Percentiles rank a stretch among this genome's conserved stretches.
phyloP scores from a whole-genome alignment of 768 basidiomycete species.

The Naganishia friedmannii region DNA sequence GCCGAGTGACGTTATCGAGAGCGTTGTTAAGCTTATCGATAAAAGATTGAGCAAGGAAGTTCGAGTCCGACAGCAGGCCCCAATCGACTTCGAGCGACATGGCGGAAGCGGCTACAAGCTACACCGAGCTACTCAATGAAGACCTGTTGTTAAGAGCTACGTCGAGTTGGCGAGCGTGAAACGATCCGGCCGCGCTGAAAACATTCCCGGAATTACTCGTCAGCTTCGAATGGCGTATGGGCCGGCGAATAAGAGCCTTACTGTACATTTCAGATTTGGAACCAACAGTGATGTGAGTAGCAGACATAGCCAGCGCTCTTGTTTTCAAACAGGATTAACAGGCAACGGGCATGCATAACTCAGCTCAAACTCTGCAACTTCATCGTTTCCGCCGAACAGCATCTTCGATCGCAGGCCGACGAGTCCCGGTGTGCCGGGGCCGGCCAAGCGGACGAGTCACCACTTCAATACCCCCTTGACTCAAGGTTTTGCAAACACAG shows the following conservation, averaged over 20 bases:
- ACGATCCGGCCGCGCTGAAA: not conserved
- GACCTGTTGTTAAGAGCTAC: not conserved
- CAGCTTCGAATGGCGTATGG: not conserved
- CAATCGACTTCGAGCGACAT: conserved; percentile 98
- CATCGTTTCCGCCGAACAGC: not conserved
- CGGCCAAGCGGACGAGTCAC: too few species aligned
- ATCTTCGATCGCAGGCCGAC: conserved; percentile 1
- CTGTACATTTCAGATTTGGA: not conserved
- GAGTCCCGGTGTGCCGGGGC: not conserved
- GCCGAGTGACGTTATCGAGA: conserved; percentile 67
- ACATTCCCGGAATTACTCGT: not conserved
- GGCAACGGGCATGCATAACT: not conserved
- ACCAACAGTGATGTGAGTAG: not conserved
- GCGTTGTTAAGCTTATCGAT: conserved; percentile 75
- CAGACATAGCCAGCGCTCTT: too few species aligned
- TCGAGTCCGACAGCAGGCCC: conserved; percentile 66
- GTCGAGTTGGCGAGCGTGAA: not conserved
- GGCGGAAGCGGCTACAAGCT: not conserved
- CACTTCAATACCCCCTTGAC: too few species aligned
- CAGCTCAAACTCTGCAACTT: not conserved
- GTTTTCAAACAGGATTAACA: too few species aligned
- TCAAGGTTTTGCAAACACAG: not conserved
- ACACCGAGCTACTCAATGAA: not conserved
- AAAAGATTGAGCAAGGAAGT: conserved; percentile 69
- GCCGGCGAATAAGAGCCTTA: not conserved